Percentiles rank a stretch among this genome's conserved stretches.
Conservation (phyloP, 2,329 filamentous ascomycete species). For the Chrysoporthe cubensis region DNA sequence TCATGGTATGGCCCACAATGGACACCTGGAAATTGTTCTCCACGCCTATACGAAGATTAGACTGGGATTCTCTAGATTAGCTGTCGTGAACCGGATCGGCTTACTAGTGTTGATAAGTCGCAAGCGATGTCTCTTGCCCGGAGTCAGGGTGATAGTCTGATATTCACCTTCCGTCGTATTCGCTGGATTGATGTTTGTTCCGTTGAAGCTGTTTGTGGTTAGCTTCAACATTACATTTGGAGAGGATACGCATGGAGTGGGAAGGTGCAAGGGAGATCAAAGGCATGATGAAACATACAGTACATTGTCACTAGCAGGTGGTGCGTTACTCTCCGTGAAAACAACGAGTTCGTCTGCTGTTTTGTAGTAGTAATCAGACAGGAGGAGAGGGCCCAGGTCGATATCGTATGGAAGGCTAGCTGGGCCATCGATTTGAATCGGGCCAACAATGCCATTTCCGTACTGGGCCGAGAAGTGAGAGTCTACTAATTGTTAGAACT, state of each 20-base stretch:
- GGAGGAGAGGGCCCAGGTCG: conserved; percentile 53
- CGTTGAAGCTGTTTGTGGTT: conserved; percentile 42
- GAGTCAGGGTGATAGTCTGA: conserved; percentile 41
- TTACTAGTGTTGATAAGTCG: conserved; percentile 51
- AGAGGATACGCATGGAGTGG: not conserved
- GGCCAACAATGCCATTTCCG: conserved; percentile 52
- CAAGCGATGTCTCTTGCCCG: conserved; percentile 53
- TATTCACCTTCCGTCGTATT: conserved; percentile 37
- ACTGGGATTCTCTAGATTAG: not conserved
- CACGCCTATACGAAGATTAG: conserved; percentile 15
- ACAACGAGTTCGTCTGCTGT: conserved; percentile 37
- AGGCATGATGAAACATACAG: conserved; percentile 30
- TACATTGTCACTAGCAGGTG: conserved; percentile 43
- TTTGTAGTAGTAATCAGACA: conserved; percentile 56
- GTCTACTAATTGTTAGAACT: conserved; percentile 32
- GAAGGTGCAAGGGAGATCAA: not conserved
- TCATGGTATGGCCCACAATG: conserved; percentile 53
- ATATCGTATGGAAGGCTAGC: conserved; percentile 52
- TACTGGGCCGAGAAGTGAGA: conserved; percentile 52
- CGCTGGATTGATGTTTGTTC: conserved; percentile 41
- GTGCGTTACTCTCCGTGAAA: conserved; percentile 33
- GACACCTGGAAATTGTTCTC: conserved; percentile 41
- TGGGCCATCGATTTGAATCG: conserved; percentile 52
- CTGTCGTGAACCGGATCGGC: not conserved
- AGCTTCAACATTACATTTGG: not conserved